phyloP scores from a whole-genome alignment of 805 yeast species.

The Candida takata region DNA sequence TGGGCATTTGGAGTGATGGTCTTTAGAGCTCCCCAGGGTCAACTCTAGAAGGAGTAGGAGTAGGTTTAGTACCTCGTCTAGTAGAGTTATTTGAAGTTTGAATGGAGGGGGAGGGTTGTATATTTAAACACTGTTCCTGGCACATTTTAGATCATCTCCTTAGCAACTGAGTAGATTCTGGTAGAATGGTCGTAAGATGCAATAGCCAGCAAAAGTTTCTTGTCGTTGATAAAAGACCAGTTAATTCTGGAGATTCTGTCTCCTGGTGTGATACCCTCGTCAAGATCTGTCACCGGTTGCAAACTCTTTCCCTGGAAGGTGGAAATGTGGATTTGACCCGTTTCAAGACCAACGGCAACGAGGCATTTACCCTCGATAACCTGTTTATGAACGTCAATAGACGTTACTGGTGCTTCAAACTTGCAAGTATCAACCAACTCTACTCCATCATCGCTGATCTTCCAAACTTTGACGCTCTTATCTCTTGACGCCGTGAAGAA shows the following conservation, averaged over 20 bases:
- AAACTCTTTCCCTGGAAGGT: slow-evolving; percentile 28
- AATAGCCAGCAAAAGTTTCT: slow-evolving; percentile 40
- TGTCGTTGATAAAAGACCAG: slow-evolving; percentile 36
- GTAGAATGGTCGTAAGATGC: slow-evolving; percentile 62
- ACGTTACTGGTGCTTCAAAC: slow-evolving; percentile 54
- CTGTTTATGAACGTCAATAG: slow-evolving; percentile 44
- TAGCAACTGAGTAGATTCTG: slow-evolving; percentile 29
- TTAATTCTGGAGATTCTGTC: slow-evolving; percentile 54
- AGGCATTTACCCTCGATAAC: slow-evolving; percentile 26
- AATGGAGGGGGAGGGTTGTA: too few species aligned
- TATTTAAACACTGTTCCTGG: too few species aligned
- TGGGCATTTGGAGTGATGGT: too few species aligned
- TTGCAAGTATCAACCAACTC: slow-evolving; percentile 35
- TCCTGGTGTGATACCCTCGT: slow-evolving; percentile 44
- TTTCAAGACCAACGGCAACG: slow-evolving; percentile 65
- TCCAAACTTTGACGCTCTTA: slow-evolving; percentile 71
- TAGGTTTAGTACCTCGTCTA: too few species aligned
- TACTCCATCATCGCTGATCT: slow-evolving; percentile 27
- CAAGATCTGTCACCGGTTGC: slow-evolving; percentile 28
- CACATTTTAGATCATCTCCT: slow-evolving; percentile 1
- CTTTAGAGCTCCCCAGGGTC: too few species aligned
- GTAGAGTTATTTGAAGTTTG: too few species aligned
- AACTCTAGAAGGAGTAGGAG: too few species aligned
- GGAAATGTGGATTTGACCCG: slow-evolving; percentile 49
- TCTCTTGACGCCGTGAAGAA: slow-evolving; percentile 89